Percentiles rank a stretch among this genome's conserved stretches.
Evolutionary conservation across 495 filamentous ascomycete genomes (phyloP).

Genomic region (Barbatosphaeria neglecta): DNA sequence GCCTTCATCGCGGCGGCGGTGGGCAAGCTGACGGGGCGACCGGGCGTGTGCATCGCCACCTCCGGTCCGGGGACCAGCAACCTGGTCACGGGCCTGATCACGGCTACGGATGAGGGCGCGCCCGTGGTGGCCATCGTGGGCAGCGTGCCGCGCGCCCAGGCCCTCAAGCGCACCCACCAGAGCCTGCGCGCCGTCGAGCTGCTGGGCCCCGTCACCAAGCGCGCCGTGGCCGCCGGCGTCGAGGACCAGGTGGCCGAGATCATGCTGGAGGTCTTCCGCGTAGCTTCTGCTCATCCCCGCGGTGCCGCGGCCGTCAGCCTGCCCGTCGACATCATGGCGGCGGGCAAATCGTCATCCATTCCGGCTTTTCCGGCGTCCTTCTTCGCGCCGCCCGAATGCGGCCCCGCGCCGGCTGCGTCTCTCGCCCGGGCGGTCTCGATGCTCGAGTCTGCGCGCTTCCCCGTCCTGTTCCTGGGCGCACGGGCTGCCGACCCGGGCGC

Average conservation of each 20-base stretch:
- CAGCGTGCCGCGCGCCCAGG: constrained; percentile 19
- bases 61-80: constrained; percentile 26
- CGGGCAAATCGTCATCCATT: constrained; percentile 13
- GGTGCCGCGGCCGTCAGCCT: constrained; percentile 22
- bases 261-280: constrained; percentile 22
- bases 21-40: constrained; percentile 20
- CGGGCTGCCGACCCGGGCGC: constrained; percentile 15
- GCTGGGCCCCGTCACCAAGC: constrained; percentile 19
- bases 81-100: constrained; percentile 18
- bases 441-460: constrained; percentile 20
- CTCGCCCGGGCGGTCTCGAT: constrained; percentile 10
- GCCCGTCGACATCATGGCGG: constrained; percentile 22
- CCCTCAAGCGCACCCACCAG: constrained; percentile 24
- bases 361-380: constrained; percentile 15
- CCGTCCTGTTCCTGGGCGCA: constrained; percentile 23
- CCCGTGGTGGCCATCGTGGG: constrained; percentile 20
- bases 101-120: constrained; percentile 16
- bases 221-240: constrained; percentile 14
- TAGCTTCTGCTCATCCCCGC: constrained; percentile 15
- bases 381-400: constrained; percentile 18
- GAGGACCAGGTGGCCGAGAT: constrained; percentile 28
- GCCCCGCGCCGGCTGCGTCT: constrained; percentile 7
- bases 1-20: constrained; percentile 27
- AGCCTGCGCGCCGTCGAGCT: constrained; percentile 19
- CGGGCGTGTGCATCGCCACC: constrained; percentile 25